Evolutionary conservation across 2,329 filamentous ascomycete species (phyloP).

Genomic region (Aureobasidium pullulans): DNA sequence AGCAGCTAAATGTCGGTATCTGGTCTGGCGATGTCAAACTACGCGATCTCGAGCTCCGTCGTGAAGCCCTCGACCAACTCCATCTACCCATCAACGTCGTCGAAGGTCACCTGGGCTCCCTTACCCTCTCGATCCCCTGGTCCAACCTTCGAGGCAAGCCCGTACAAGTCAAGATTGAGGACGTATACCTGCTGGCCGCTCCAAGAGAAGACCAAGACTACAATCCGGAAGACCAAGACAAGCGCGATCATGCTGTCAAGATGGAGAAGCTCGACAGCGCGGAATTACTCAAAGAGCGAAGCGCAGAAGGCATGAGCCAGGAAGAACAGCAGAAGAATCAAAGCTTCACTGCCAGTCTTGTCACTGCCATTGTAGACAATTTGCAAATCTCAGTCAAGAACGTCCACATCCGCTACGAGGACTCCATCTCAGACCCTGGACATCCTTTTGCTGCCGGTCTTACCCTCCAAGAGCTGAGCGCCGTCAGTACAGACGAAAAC

Average conservation of each 20-base stretch:
- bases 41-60: conserved; percentile 80
- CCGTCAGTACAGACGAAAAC: conserved; percentile 86
- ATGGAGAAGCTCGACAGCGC: conserved; percentile 98
- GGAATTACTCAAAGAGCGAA: conserved; percentile 86
- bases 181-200: conserved; percentile 91
- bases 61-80: conserved; percentile 93
- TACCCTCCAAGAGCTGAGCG: conserved; percentile 92
- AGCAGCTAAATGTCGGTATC: conserved; percentile 96
- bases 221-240: conserved; percentile 85
- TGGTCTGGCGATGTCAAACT: conserved; percentile 98
- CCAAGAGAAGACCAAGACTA: conserved; percentile 94
- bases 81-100: conserved; percentile 94
- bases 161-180: conserved; percentile 89
- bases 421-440: conserved; percentile 87
- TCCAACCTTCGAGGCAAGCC: conserved; percentile 92
- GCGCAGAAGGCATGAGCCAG: conserved; percentile 82
- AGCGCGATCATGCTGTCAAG: conserved; percentile 81
- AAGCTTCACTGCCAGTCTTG: conserved; percentile 90
- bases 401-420: conserved; percentile 96
- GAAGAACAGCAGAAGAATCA: conserved; percentile 97
- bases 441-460: conserved; percentile 91
- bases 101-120: conserved; percentile 84
- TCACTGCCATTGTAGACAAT: conserved; percentile 97
- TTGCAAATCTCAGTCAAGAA: conserved; percentile 97
- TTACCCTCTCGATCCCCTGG: conserved; percentile 93